These are phyloP conservation scores for Mucor racemosus DNA, from an alignment of 371 early-diverging fungal species.

Conservation along the genomic window DNA sequence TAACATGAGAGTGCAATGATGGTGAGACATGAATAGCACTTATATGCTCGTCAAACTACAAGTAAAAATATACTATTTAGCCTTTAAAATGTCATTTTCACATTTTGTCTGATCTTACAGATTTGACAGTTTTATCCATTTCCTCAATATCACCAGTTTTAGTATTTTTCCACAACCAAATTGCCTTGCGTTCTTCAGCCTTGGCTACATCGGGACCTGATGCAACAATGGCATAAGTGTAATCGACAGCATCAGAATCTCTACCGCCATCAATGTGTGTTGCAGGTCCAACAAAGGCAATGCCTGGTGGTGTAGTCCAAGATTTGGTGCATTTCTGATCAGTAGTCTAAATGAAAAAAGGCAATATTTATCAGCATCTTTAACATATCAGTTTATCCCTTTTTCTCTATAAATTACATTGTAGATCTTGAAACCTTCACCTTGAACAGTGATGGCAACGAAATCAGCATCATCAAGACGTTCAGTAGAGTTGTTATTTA, in stretches of 20 bases:
- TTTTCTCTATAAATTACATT: constrained; percentile 40
- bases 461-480: constrained; percentile 40
- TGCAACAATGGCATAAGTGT: constrained; percentile 61
- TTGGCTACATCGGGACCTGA: constrained; percentile 60
- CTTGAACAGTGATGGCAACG: constrained; percentile 62
- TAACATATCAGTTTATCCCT: no score
- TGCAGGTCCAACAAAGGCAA: constrained; percentile 59
- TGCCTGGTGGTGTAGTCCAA: constrained; percentile 63
- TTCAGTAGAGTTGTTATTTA: constrained; percentile 33
- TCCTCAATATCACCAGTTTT: constrained; percentile 29
- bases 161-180: constrained; percentile 63
- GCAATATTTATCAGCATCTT: background rate
- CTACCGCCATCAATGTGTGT: constrained; percentile 41
- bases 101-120: constrained; percentile 20
- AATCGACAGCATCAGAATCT: constrained; percentile 41
- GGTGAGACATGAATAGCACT: constrained; percentile 56
- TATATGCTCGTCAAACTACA: constrained; percentile 57
- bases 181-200: constrained; percentile 53
- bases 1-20: constrained; percentile 50
- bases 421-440: constrained; percentile 64
- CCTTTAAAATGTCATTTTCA: background rate
- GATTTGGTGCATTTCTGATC: constrained; percentile 66
- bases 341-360: constrained; percentile 38
- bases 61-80: background rate
- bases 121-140: constrained; percentile 35